Base-by-base conservation (phyloP, 2,329 filamentous ascomycete genomes). In the Graphiopsis chlorocephala region DNA sequence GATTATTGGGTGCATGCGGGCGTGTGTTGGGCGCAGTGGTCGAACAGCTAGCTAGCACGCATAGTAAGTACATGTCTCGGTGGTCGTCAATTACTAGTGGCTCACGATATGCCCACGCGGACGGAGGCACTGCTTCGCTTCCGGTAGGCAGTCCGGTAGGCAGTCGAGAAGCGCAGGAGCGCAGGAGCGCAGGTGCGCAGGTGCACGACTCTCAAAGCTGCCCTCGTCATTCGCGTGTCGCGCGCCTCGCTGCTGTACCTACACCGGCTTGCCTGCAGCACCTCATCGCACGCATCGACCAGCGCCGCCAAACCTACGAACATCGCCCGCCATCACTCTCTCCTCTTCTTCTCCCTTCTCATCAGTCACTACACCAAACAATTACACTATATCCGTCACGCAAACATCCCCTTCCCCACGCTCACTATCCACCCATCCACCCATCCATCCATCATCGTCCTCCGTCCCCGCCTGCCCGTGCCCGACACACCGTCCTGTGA, bases 401-500 rank as follows among this genome's bases (percentile, higher is more conserved):
- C 45, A 26, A n/a, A 31, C 47, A 52, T n/a, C 59, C 28, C 47
- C 31, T 52, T 47, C 59, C 31, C 59, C 48, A 62, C 60, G 48
- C 60, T 62, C 60, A 23, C 60, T 62, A 42, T 42, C 35, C 6
- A n/a, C 17, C 35, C 35, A 38, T n/a, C 35, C 35, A 42, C 17
- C n/a, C n/a, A n/a, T n/a, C n/a, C 33, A 17, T n/a, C 38, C 38
- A 45, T 45, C n/a, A 45, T 20, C 38, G 38, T 45, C 38, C 38
- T 29, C 20, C 33, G 25, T 55, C 31, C 60, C 60, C 33, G 33
- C 28, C 45, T 48, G 29, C 59, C 45, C 59, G 45, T 53, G 47
- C 60, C 45, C 48, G 31, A 62, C 33, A 20, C 23, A 35, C 60
- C 60, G 28, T 35, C 45, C 42, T 53, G 60, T 62, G 60, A 62